phyloP scores from a whole-genome alignment of 441 rosid species.

The Syzygium malaccense region DNA sequence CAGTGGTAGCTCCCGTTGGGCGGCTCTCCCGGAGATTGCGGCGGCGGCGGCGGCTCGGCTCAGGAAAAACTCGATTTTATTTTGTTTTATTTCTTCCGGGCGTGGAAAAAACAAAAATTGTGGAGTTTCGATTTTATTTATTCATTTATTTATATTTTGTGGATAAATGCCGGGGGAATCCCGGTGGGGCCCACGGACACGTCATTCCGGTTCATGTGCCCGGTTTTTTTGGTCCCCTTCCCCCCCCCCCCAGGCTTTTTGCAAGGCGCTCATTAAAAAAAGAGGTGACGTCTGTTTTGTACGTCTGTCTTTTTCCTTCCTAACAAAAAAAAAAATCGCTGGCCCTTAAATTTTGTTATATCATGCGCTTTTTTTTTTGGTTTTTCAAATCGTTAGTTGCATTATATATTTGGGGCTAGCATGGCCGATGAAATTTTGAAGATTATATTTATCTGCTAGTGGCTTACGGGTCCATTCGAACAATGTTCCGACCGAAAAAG shows the following conservation, averaged over 20 bases:
- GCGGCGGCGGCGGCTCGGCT: slow-evolving; percentile 2
- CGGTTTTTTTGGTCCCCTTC: not conserved
- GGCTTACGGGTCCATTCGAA: not conserved
- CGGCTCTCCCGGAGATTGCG: not conserved
- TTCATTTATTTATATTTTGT: not conserved
- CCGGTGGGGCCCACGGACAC: slow-evolving; percentile 1
- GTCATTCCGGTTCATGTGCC: not conserved
- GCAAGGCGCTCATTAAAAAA: not conserved
- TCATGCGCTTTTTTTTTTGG: accelerated
- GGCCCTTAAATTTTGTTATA: not conserved
- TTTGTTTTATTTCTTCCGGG: too few relatives aligned
- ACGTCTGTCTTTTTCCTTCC: not conserved
- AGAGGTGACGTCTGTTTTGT: not conserved
- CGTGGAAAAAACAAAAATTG: accelerated
- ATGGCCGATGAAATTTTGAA: not conserved
- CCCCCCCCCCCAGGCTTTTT: not conserved
- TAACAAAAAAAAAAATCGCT: not conserved
- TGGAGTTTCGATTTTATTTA: not conserved
- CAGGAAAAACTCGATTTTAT: too few relatives aligned
- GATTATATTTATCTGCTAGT: not conserved
- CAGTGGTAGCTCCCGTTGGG: not conserved
- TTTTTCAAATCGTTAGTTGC: not conserved
- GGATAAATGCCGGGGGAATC: not conserved
- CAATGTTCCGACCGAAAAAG: not conserved
- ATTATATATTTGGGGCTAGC: not conserved